phyloP scores from a whole-genome alignment of 2,329 filamentous ascomycete genomes.

The Penicillium sp. region DNA sequence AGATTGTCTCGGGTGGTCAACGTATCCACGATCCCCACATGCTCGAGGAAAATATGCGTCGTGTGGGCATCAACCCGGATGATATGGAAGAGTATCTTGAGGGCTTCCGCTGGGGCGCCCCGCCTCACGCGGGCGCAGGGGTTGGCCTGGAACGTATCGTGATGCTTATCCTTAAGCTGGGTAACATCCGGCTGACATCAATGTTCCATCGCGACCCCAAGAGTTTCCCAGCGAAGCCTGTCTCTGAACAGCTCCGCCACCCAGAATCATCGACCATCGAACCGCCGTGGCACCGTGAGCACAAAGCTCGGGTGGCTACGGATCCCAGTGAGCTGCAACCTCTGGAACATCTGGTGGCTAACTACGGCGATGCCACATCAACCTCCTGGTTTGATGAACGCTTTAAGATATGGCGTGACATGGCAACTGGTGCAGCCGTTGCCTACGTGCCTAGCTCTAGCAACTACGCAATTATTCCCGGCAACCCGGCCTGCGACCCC shows the following conservation, averaged over 20 bases:
- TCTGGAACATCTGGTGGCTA: slow-evolving; percentile 84
- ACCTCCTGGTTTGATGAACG: slow-evolving; percentile 91
- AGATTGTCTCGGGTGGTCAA: slow-evolving; percentile 88
- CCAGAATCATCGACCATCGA: slow-evolving; percentile 81
- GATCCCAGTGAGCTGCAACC: slow-evolving; percentile 62
- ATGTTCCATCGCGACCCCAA: slow-evolving; percentile 86
- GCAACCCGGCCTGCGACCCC: slow-evolving; percentile 79
- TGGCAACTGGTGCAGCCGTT: slow-evolving; percentile 74
- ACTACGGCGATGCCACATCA: slow-evolving; percentile 91
- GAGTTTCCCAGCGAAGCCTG: slow-evolving; percentile 70
- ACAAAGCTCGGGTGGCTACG: slow-evolving; percentile 41
- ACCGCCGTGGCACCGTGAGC: slow-evolving; percentile 56
- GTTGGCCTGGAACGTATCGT: slow-evolving; percentile 86
- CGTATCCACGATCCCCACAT: slow-evolving; percentile 79
- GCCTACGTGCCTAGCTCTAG: slow-evolving; percentile 71
- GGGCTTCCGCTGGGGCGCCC: slow-evolving; percentile 83
- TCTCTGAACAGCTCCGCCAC: slow-evolving; percentile 68
- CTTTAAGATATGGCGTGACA: slow-evolving; percentile 83
- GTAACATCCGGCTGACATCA: slow-evolving; percentile 84
- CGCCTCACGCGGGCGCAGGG: slow-evolving; percentile 85
- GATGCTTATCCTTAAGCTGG: slow-evolving; percentile 79
- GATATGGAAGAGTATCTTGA: slow-evolving; percentile 88
- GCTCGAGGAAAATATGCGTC: slow-evolving; percentile 74
- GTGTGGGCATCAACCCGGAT: slow-evolving; percentile 71
- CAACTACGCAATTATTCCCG: slow-evolving; percentile 79